Evolutionary conservation across 305 asterid genomes (phyloP), one percentile per base, ranked within the genome.

Genomic region (Andrographis paniculata): DNA sequence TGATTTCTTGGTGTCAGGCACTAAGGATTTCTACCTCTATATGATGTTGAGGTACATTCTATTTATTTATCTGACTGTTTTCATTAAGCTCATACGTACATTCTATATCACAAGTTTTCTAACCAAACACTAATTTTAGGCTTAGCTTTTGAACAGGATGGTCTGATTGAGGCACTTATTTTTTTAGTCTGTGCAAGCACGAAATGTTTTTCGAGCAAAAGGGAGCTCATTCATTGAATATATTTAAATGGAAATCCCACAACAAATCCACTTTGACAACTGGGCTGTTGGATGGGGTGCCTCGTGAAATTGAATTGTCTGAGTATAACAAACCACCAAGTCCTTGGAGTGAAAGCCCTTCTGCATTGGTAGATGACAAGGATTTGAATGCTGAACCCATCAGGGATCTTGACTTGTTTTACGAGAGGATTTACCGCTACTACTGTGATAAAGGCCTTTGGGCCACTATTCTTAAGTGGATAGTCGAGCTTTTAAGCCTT

Each of bases 391-490:
- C 63, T 0, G 84, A 91, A 57, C 89, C 86, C 24, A 87, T 87
- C 59, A 75, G 81, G 56, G 96, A 91, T 56, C 65, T 91, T 55
- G 99, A 91, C 67, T 72, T 91, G 35, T 91, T 91, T 74, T 77
- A 80, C 7, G 96, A 86, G 87, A 84, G 96, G 74, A 62, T 87
- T 28, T 91, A 91, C 70, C 73, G 61, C 60, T 91, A 91, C 55
- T 87, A 87, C 67, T 81, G 96, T 53, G 94, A 84, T 67, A 91
- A 87, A 67, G 99, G 99, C 33, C 87, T 91, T 50, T 84, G 95
- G 87, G 87, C 96, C 71, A 91, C 87, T 22, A 77, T 91, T 60
- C 58, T 81, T 38, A 87, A 87, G 69, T 79, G 99, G 96, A 63
- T 87, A 48, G 58, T 79, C 52, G 99, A 87, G 74, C 95, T 87